Base-by-base conservation (phyloP, 352 stramenopile species). In the Phytophthora niederhauseri region DNA sequence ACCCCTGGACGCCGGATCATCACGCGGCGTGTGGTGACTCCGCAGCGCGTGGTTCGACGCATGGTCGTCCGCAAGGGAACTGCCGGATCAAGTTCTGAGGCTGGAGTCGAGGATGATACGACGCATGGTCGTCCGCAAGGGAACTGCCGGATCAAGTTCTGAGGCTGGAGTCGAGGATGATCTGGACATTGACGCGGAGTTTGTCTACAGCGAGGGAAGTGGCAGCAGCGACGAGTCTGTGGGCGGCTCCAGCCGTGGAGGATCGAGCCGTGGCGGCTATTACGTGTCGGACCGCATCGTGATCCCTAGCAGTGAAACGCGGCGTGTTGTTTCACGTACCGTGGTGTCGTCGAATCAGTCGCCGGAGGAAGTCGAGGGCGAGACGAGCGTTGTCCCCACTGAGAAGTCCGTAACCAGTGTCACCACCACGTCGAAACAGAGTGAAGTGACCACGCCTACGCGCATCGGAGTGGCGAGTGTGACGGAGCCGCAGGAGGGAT, bases 1-100 rank as follows among this genome's bases (percentile, higher is more conserved):
- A 58, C 53, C 15, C 28, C 53, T 11, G 58, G 53, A 48, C 62
- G 60, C 22, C 57, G 67, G 8, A 50, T 75, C 3, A 62, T 69
- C 20, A 80, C 68, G 30, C 72, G 68, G 43, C 68, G 64, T 4
- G 73, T 77, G 4, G 73, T 79, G 17, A 75, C 68, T 20, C 68
- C 68, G 4, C 64, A 73, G 31, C 69, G 64, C 36, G 49, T 80
- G 0, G 58, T 75, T 57, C 64, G 57, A 46, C 73, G 68, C 15
- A 72, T 68, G 51, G 48, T 72, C 6, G 51, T 65, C 43, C 59
- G 54, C 17, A 79, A 69, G 22, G 64, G 49, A 36, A 57, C 19
- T 36, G 30, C 59, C 1, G 45, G 34, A 0, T 72, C 64, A 3
- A 46, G 53, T 15, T 3, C 24, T 4, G 66, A 67, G 57, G 63